Evolutionary conservation across 805 yeast species (phyloP).

Genomic region (Teunomyces tritomae): DNA sequence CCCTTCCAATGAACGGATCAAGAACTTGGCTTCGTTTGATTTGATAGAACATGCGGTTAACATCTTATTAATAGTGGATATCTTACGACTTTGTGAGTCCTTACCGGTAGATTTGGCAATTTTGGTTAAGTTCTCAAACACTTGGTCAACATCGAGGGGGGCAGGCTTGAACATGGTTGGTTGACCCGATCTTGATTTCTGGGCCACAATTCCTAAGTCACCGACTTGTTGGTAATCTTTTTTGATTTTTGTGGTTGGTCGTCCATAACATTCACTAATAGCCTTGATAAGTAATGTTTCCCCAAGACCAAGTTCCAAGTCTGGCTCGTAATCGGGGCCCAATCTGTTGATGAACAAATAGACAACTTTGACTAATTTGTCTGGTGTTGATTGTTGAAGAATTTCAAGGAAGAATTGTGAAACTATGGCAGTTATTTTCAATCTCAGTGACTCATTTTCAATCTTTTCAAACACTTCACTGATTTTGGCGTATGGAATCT

Average conservation of each 20-base stretch:
- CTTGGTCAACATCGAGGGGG: constrained; percentile 68
- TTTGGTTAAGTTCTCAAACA: constrained; percentile 67
- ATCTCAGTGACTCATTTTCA: constrained; percentile 77
- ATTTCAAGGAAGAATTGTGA: constrained; percentile 70
- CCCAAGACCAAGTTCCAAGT: constrained; percentile 89
- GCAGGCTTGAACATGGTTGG: constrained; percentile 92
- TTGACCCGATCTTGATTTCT: constrained; percentile 77
- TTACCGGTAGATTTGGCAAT: constrained; percentile 80
- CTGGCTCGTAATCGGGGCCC: constrained; percentile 93
- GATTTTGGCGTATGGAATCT: constrained; percentile 38
- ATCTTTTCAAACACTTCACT: constrained; percentile 71
- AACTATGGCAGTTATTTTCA: constrained; percentile 74
- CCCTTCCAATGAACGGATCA: constrained; percentile 89
- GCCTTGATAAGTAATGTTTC: constrained; percentile 87
- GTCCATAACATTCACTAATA: constrained; percentile 84
- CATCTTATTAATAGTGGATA: constrained; percentile 76
- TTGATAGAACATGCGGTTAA: constrained; percentile 79
- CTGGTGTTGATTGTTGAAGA: constrained; percentile 42
- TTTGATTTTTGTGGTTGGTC: constrained; percentile 67
- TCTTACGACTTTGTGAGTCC: constrained; percentile 77
- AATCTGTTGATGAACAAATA: constrained; percentile 83
- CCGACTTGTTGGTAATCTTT: constrained; percentile 76
- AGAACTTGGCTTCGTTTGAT: constrained; percentile 74
- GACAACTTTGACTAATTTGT: constrained; percentile 65
- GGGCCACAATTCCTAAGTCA: constrained; percentile 88